A percentile compares a stretch with the other conserved stretches of the same genome.
Evolutionary conservation across 306 rosid species (phyloP).

Genomic region (Trichosanthes truncata): DNA sequence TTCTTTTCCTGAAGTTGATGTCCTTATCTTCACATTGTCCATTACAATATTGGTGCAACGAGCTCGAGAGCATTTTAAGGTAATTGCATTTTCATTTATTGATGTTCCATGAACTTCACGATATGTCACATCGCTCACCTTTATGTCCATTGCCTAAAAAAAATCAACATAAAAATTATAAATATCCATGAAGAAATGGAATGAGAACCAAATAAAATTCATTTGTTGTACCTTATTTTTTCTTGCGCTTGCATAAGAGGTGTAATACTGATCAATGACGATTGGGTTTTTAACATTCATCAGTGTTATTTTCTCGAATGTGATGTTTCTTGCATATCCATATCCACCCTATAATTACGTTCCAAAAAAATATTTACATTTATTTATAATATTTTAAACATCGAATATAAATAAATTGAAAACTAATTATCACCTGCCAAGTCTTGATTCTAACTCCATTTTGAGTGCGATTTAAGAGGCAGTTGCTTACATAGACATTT

Average conservation of each 20-base stretch:
- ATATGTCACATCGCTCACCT: constrained; percentile 28
- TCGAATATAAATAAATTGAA: background rate
- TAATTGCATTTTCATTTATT: background rate
- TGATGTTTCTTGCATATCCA: constrained; percentile 39
- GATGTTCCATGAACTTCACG: constrained; percentile 28
- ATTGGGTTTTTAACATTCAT: constrained; percentile 18
- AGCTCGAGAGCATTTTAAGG: constrained; percentile 12
- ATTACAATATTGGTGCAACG: constrained; percentile 21
- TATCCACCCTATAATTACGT: constrained; percentile 25
- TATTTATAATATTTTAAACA: background rate
- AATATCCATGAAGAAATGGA: background rate
- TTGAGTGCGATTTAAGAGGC: constrained; percentile 32
- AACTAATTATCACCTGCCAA: constrained; percentile 31
- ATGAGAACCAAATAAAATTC: background rate
- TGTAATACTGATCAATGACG: constrained; percentile 28
- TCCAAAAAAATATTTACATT: background rate
- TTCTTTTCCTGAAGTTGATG: background rate
- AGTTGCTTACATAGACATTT: constrained; percentile 36
- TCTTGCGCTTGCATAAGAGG: background rate
- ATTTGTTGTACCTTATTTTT: background rate
- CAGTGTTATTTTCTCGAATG: constrained; percentile 25
- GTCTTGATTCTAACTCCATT: constrained; percentile 66
- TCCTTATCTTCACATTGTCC: constrained; percentile 7
- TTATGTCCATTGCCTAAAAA: background rate
- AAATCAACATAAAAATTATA: background rate